These are phyloP conservation scores for Trichoderma citrinoviride DNA, from an alignment of 2,329 filamentous ascomycete species.

Conservation along the genomic window DNA sequence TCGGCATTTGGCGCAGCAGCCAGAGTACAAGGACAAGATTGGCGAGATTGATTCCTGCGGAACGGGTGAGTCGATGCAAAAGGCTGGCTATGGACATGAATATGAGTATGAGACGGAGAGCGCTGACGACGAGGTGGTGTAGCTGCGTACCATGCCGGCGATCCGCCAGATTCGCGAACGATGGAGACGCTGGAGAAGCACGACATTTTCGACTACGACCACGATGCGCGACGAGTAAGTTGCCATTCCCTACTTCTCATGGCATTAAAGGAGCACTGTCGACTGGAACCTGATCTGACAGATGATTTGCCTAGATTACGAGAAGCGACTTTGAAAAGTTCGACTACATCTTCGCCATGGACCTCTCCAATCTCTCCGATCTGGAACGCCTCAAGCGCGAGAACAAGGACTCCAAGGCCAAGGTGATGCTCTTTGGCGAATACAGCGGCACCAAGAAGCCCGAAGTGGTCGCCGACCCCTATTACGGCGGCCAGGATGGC, in stretches of 20 bases:
- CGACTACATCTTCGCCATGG: conserved; percentile 96
- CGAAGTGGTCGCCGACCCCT: conserved; percentile 82
- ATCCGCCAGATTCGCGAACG: conserved; percentile 76
- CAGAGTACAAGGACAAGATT: conserved; percentile 59
- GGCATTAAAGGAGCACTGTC: too few species aligned
- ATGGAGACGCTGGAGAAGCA: conserved; percentile 73
- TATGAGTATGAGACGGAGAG: not conserved
- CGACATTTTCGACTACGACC: conserved; percentile 73
- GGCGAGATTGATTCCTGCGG: conserved; percentile 80
- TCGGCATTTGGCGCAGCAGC: conserved; percentile 62
- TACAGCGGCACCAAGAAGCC: conserved; percentile 62
- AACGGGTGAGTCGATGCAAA: conserved; percentile 52
- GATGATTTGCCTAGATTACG: conserved; percentile 42
- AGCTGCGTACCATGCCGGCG: conserved; percentile 79
- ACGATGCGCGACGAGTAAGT: conserved; percentile 71
- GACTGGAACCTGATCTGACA: not conserved
- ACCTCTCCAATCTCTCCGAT: conserved; percentile 73
- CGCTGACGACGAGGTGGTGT: not conserved
- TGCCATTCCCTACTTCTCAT: not conserved
- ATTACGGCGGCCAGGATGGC: conserved; percentile 81
- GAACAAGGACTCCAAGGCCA: conserved; percentile 57
- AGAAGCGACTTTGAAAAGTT: conserved; percentile 76
- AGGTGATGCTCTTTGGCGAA: conserved; percentile 82
- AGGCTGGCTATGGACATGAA: not conserved
- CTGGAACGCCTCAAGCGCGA: conserved; percentile 59